Evolutionary conservation across 179 eudicot genomes (phyloP).

Genomic region (Silene coronaria): DNA sequence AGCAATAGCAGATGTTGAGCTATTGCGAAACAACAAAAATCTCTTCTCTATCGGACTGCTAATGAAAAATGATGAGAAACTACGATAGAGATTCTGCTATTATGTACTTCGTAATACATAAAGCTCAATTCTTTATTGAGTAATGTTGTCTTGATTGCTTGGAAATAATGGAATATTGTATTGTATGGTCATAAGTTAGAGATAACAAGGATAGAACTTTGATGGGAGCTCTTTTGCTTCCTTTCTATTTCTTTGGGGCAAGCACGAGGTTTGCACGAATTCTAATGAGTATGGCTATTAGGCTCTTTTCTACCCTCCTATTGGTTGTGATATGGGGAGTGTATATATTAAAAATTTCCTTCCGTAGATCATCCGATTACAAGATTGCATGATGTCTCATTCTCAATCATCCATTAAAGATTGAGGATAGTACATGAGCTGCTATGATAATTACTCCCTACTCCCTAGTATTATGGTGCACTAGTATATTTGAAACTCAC

Average conservation of each 20-base stretch:
- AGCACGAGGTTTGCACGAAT: background rate
- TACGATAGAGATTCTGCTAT: background rate
- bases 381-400: too few relatives aligned
- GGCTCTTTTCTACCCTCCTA: too few relatives aligned
- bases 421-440: too few relatives aligned
- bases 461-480: too few relatives aligned
- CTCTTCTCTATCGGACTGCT: background rate
- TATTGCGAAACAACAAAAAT: background rate
- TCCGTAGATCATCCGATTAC: too few relatives aligned
- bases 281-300: too few relatives aligned
- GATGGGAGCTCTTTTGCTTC: background rate
- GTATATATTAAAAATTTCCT: background rate
- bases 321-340: background rate
- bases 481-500: too few relatives aligned
- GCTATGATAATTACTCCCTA: too few relatives aligned
- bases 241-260: too few relatives aligned
- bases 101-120: background rate
- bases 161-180: background rate
- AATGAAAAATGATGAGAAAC: background rate
- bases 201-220: background rate
- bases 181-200: background rate
- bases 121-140: background rate
- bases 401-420: too few relatives aligned
- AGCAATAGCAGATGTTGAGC: too few relatives aligned
- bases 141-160: background rate